Evolutionary conservation across 2,329 filamentous ascomycete genomes (phyloP).

Genomic region (Mollisiaceae sp.): DNA sequence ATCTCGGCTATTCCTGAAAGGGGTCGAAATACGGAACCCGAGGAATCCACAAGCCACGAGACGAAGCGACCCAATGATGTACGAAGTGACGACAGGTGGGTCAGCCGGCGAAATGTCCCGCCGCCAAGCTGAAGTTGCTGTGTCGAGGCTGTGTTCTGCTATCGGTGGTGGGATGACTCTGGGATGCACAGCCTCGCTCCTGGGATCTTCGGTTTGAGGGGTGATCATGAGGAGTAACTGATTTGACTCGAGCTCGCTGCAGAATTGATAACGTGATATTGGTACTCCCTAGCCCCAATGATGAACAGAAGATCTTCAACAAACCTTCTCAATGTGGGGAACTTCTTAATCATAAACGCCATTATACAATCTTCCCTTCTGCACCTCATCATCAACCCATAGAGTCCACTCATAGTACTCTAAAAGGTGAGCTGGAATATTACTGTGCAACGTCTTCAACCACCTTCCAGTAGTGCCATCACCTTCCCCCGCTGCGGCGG

Average conservation of each 20-base stretch:
- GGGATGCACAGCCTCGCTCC: too few relatives aligned
- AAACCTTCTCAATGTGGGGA: background rate
- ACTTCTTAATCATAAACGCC: slow-evolving; percentile 18
- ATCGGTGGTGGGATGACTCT: too few relatives aligned
- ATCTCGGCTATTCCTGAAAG: slow-evolving; percentile 13
- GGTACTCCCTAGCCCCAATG: background rate
- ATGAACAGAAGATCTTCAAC: background rate
- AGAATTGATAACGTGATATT: too few relatives aligned
- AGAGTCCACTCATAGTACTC: slow-evolving; percentile 37
- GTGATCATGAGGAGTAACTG: too few relatives aligned
- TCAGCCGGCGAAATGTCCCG: slow-evolving; percentile 8
- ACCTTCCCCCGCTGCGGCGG: background rate
- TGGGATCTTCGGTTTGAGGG: too few relatives aligned
- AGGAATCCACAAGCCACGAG: slow-evolving; percentile 11
- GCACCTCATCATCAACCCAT: slow-evolving; percentile 32
- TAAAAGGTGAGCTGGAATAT: slow-evolving; percentile 27
- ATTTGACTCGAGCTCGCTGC: too few relatives aligned
- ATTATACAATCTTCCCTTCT: slow-evolving; percentile 25
- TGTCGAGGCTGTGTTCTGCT: background rate
- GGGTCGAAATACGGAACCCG: slow-evolving; percentile 24
- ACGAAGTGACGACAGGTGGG: background rate
- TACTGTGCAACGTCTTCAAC: slow-evolving; percentile 29
- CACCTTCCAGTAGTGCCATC: slow-evolving; percentile 24
- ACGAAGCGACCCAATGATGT: slow-evolving; percentile 22
- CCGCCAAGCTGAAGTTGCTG: background rate